These are phyloP conservation scores for Tilletia horrida DNA, from an alignment of 1,284 basidiomycete species.

Conservation along the genomic window DNA sequence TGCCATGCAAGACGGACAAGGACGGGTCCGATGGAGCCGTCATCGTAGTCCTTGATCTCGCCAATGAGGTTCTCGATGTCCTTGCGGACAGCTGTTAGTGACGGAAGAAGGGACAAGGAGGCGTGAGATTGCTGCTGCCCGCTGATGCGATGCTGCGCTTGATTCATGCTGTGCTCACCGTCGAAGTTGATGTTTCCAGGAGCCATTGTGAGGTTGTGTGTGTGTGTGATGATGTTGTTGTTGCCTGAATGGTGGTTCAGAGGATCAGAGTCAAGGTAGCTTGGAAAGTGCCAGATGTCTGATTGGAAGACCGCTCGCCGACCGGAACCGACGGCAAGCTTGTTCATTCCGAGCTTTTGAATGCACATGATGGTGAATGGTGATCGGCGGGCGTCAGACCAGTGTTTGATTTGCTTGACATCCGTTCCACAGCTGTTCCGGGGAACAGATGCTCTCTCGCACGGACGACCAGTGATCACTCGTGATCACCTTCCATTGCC, in stretches of 20 bases:
- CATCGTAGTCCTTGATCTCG: slow-evolving; percentile 53
- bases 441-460: no score
- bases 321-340: not conserved
- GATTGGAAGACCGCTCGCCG: not conserved
- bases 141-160: not conserved
- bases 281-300: not conserved
- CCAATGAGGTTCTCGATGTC: slow-evolving; percentile 44
- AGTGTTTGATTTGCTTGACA: no score
- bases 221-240: not conserved
- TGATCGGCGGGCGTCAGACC: no score
- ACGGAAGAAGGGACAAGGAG: not conserved
- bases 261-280: not conserved
- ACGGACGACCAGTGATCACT: no score
- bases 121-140: no score
- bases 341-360: no score
- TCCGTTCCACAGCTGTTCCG: no score
- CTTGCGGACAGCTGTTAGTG: slow-evolving; percentile 37
- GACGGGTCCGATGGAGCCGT: slow-evolving; percentile 51
- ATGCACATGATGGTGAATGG: no score
- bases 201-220: not conserved
- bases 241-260: not conserved
- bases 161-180: not conserved
- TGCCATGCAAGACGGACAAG: slow-evolving; percentile 54
- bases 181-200: slow-evolving; percentile 17
- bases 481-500: no score